Percentiles rank a stretch among this genome's conserved stretches.
Conservation (phyloP, 805 yeast genomes). For the Wickerhamiella dianesei region DNA sequence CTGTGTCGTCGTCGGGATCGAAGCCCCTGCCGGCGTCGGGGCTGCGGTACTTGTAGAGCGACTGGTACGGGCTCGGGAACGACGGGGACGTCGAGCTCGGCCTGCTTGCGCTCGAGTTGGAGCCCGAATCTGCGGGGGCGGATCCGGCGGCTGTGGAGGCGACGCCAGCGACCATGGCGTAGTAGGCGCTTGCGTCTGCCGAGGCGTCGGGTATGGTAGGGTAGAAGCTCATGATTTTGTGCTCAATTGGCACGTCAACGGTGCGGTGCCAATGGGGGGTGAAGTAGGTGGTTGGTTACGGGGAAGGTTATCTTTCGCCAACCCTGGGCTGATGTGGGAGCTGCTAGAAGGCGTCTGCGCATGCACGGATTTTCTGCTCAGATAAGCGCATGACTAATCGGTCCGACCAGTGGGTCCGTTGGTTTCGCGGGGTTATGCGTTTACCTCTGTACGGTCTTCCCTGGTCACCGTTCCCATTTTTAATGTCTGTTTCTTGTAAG, state of each 20-base stretch:
- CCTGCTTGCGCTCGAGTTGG: conserved; percentile 11
- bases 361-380: background rate
- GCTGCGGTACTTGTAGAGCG: conserved; percentile 14
- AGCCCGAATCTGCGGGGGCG: conserved; percentile 15
- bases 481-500: no score
- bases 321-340: background rate
- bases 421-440: no score
- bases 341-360: background rate
- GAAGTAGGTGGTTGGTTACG: background rate
- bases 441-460: no score
- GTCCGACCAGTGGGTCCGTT: no score
- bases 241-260: background rate
- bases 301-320: background rate
- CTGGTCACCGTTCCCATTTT: no score
- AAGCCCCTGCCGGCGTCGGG: conserved; percentile 48
- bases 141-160: conserved; percentile 11
- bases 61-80: conserved; percentile 16
- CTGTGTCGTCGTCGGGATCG: conserved; percentile 57
- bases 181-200: background rate
- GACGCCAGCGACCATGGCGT: background rate
- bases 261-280: background rate
- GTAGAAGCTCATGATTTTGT: background rate
- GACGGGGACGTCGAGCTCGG: conserved; percentile 24
- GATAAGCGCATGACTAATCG: background rate
- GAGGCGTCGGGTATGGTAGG: background rate